phyloP scores from a whole-genome alignment of 805 yeast species.

The Spathaspora hagerdaliae region DNA sequence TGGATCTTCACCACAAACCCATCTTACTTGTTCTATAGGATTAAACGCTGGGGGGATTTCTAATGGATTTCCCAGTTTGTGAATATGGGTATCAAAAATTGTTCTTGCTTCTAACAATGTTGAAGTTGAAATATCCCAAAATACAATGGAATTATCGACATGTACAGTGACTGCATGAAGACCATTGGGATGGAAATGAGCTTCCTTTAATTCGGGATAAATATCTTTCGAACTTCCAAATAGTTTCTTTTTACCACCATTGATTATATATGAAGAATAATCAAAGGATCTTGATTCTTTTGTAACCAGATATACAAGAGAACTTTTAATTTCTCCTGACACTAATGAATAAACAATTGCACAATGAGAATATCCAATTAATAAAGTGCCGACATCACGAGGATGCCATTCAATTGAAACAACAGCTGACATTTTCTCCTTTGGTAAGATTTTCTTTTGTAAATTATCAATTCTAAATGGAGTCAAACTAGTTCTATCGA shows the following conservation, averaged over 20 bases:
- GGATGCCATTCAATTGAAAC: constrained; percentile 77
- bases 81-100: constrained; percentile 59
- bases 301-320: constrained; percentile 59
- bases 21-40: constrained; percentile 51
- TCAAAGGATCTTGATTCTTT: constrained; percentile 64
- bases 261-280: constrained; percentile 22
- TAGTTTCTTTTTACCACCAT: constrained; percentile 38
- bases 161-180: constrained; percentile 76
- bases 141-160: constrained; percentile 77
- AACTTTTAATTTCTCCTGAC: constrained; percentile 51
- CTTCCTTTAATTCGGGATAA: constrained; percentile 35
- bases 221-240: constrained; percentile 36
- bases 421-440: constrained; percentile 61
- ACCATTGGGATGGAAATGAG: constrained; percentile 92
- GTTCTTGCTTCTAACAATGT: constrained; percentile 71
- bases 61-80: constrained; percentile 31
- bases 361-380: constrained; percentile 67
- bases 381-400: constrained; percentile 74
- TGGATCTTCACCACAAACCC: constrained; percentile 81
- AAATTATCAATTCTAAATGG: constrained; percentile 66
- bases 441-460: constrained; percentile 58
- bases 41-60: constrained; percentile 21
- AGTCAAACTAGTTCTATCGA: constrained; percentile 70
- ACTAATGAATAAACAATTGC: constrained; percentile 69
- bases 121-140: constrained; percentile 90